Evolutionary conservation across 2,329 filamentous ascomycete species (phyloP), one percentile per base, ranked within the genome.

Genomic region (Ophiostoma tasmaniense): DNA sequence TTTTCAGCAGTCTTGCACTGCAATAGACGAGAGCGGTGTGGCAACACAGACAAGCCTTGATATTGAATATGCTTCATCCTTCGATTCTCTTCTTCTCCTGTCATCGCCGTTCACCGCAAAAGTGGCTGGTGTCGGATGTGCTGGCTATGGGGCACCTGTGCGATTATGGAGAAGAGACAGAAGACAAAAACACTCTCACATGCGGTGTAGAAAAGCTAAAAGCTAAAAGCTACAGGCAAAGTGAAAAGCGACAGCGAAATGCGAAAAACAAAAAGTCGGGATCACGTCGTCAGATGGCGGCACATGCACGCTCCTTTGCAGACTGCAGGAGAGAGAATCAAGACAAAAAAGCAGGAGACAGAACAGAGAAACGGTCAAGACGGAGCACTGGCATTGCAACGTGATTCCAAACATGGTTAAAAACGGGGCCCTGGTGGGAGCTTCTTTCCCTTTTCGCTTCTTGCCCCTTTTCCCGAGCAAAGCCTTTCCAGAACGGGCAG

Each of bases 391-490:
- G 55, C 20, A 61, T 59, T 62, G 59, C 59, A 62, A 37, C 61
- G 59, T 33, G 35, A 64, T 37, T 64, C 61, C 61, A 64, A 37
- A 64, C 61, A 64, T 64, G 61, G 61, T 22, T 64, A 64, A 64
- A 22, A 64, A 37, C 61, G 61, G 61, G 61, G 61, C 30, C 13
- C 50, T 30, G 61, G 33, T n/a, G 20, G 30, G 61, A 64, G 61
- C 33, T 64, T 64, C 61, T 64, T 64, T 33, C 61, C 30, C 20
- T 37, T 64, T 37, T 64, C 25, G 61, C 61, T 22, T 20, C 20
- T 64, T 64, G 30, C 61, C 61, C 61, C 33, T 64, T 64, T 64
- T 64, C 33, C 50, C 20, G 13, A 22, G 61, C 61, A 64, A 22
- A 25, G 61, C 61, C 61, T 64, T 64, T 37, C 61, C 61, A 64